A percentile compares a stretch with the other conserved stretches of the same genome.
Conservation (phyloP, 2,329 filamentous ascomycete species). For the Sarocladium oryzae region DNA sequence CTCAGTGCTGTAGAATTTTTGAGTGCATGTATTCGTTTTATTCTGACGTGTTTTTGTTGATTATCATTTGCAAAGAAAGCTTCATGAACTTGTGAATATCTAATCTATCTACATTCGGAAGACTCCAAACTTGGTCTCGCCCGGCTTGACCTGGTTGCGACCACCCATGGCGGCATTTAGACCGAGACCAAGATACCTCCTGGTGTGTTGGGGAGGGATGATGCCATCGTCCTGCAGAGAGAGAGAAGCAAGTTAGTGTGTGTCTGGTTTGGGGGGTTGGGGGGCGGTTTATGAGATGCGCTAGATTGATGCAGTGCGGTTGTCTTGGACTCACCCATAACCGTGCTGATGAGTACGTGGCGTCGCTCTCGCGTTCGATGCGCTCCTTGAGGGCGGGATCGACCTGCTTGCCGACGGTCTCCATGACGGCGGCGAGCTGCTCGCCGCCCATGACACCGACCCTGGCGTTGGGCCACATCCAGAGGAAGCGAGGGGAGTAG, state of each 20-base stretch:
- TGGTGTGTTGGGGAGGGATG: slow-evolving; percentile 70
- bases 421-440: slow-evolving; percentile 89
- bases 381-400: slow-evolving; percentile 75
- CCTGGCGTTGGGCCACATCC: slow-evolving; percentile 97
- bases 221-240: slow-evolving; percentile 65
- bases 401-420: slow-evolving; percentile 76
- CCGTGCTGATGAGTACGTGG: slow-evolving; percentile 78
- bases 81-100: neutral
- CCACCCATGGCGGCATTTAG: slow-evolving; percentile 66
- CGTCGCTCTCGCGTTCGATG: slow-evolving; percentile 87
- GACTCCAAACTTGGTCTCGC: slow-evolving; percentile 67
- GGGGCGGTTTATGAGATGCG: too few species aligned
- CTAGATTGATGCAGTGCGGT: too few species aligned
- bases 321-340: slow-evolving; percentile 76
- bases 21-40: too few species aligned
- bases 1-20: too few species aligned
- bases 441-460: slow-evolving; percentile 95
- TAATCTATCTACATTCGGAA: slow-evolving; percentile 63
- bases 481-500: slow-evolving; percentile 84
- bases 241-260: neutral
- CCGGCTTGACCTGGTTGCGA: slow-evolving; percentile 52
- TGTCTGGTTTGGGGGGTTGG: too few species aligned
- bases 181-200: slow-evolving; percentile 66
- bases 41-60: too few species aligned
- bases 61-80: too few species aligned